Conservation (phyloP, 495 filamentous ascomycete genomes). For the Antarctomyces pellizariae region DNA sequence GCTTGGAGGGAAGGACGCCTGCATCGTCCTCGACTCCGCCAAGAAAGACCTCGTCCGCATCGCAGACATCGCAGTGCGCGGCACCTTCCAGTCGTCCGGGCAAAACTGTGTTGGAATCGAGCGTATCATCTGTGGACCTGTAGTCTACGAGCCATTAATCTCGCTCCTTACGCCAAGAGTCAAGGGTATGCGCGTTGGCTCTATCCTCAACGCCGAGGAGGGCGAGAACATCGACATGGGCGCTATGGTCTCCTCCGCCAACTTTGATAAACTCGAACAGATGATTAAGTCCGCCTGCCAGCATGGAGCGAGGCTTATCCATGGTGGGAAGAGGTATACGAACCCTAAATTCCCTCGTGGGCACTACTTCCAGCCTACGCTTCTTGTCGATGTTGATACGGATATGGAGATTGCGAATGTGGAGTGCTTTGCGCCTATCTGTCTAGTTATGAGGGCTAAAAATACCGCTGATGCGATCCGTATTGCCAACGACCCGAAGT, state of each 20-base stretch:
- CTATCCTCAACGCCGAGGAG: constrained; percentile 26
- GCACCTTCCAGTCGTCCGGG: constrained; percentile 85
- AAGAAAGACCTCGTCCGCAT: constrained; percentile 39
- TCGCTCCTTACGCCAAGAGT: constrained; percentile 47
- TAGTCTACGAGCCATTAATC: constrained; percentile 48
- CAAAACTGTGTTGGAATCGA: constrained; percentile 98
- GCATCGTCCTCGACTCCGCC: constrained; percentile 69
- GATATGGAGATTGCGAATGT: constrained; percentile 68
- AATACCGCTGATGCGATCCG: constrained; percentile 34
- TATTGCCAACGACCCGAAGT: constrained; percentile 54
- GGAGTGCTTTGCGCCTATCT: constrained; percentile 84
- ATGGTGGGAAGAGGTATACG: constrained; percentile 45
- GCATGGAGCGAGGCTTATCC: constrained; percentile 57
- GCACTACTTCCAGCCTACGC: constrained; percentile 79
- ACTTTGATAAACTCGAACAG: constrained; percentile 42
- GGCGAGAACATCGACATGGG: constrained; percentile 52
- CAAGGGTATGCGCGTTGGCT: constrained; percentile 43
- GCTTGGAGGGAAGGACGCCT: constrained; percentile 86
- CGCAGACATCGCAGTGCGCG: constrained; percentile 63
- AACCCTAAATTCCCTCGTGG: constrained; percentile 53
- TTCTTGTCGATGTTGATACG: constrained; percentile 62
- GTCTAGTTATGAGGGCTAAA: constrained; percentile 52
- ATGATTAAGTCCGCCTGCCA: constrained; percentile 56
- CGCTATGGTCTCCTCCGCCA: constrained; percentile 60
- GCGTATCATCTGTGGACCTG: constrained; percentile 61